These are phyloP conservation scores for Begonia loranthoides DNA, from an alignment of 306 rosid species.

Conservation along the genomic window DNA sequence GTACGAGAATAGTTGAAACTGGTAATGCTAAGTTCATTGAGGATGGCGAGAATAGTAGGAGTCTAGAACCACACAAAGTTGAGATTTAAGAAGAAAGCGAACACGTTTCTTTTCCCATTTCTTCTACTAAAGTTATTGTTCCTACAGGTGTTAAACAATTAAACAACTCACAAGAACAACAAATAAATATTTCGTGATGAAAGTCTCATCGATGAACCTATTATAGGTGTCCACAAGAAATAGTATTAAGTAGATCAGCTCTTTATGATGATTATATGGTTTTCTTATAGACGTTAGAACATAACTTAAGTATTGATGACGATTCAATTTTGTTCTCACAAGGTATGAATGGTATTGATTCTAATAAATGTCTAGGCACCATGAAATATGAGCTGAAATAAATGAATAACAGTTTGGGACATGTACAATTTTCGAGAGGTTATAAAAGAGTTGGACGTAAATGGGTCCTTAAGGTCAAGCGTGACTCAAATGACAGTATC, in stretches of 20 bases:
- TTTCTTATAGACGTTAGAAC: background rate
- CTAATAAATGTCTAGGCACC: background rate
- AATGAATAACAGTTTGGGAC: background rate
- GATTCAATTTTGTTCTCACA: background rate
- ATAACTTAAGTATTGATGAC: too few species aligned
- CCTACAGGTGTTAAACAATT: background rate
- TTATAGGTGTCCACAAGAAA: background rate
- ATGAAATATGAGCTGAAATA: conserved; percentile 1
- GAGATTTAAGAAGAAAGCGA: background rate
- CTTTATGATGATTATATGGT: background rate
- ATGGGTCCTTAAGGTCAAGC: background rate
- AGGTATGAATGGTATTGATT: background rate
- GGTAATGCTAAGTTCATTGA: too few species aligned
- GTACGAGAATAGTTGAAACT: too few species aligned
- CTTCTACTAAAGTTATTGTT: background rate
- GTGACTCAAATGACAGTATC: too few species aligned
- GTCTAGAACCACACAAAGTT: background rate
- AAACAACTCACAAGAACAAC: background rate
- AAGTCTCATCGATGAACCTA: background rate
- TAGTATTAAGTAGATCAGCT: background rate
- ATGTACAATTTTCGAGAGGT: background rate
- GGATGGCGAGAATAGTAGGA: background rate
- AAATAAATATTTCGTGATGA: background rate
- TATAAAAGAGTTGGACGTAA: background rate
- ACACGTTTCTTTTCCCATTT: background rate